Evolutionary conservation across 1,139 yeast genomes (phyloP), one percentile per base, ranked within the genome.

Genomic region (Meyerozyma elateridarum): DNA sequence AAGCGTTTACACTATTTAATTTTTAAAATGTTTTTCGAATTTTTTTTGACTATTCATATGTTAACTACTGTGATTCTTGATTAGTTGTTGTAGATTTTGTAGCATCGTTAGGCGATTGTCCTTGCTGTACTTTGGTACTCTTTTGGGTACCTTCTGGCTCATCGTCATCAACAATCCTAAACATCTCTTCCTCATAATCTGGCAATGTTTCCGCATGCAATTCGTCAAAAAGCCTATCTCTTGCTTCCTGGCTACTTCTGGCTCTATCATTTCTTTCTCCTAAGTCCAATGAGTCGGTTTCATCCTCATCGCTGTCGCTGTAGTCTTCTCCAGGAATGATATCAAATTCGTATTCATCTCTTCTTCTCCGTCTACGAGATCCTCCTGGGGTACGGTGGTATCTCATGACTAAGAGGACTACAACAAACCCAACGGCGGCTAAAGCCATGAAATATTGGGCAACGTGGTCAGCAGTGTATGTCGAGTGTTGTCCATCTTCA

Each of bases 281-380:
- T 38, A 45, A 40, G 28, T 45, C 51, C 26, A 46, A 39, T 25
- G 47, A 40, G 26, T 44, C 46, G n/a, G 34, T 37, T 7, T 38
- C 44, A 21, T 41, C 44, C 9, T 49, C 56, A 9, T 44, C 48
- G 26, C 51, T 48, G 29, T 53, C 56, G 22, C 47, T 45, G 45
- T 69, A 67, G 41, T 82, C 89, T 46, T 76, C 82, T 1, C 83
- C 83, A 12, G 78, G 79, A 32, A 83, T 82, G 29, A 83, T 80
- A 52, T 83, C 93, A 53, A 83, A 83, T 52, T 83, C 93, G 49
- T 76, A 82, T 39, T 81, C 83, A 36, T 79, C 85, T 40, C 83
- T 73, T 58, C 87, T 72, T 57, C 88, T 71, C 48, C 82, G 71
- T 34, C 74, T 61, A 35, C 72, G 66, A 6, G 64, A 52, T 35